Base-by-base conservation (phyloP, 176 grass and related monocot genomes). In the Thalia dealbata region DNA sequence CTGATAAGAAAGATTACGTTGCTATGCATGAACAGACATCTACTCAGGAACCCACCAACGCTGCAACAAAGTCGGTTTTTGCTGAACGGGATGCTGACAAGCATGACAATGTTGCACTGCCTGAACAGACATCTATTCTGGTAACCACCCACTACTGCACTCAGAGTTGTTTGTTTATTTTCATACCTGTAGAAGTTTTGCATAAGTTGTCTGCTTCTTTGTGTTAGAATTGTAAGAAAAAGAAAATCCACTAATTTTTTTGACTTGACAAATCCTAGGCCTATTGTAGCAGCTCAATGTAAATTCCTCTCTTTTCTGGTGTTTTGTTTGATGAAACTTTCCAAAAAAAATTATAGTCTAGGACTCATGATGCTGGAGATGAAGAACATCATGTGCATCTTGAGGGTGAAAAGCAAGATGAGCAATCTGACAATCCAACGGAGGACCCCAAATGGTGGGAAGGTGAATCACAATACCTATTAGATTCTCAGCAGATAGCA, bases 401-500 rank as follows among this genome's bases (percentile, higher is more conserved):
- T 32, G 42, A 77, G 35, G 56, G 75, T 35, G 81, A 89, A 67
- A 95, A 89, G 26, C 43, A 76, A 0, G 79, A 87, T 78, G 80
- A 80, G 48, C 75, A 48, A 84, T 82, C 76, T 72, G 54, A 82
- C 64, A 59, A 77, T 30, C 81, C 71, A 10, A 80, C 85, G 16
- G 90, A 88, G 69, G 88, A 91, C 79, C 73, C 77, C 0, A 99
- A 87, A 71, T 77, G 68, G 75, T 99, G 85, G 87, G 91, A 91
- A 76, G 85, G 78, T 78, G 90, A 91, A 46, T 82, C 89, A 16
- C 85, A 90, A 46, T 86, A 93, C 81, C 61, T 99, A 45, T 71
- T 91, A 73, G 77, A 91, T 50, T 89, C 90, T 79, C 90, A 99
- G 75, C 90, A 99, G 54, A 51, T 99, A 30, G 95, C 87, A 73